A percentile compares a stretch with the other conserved stretches of the same genome.
These are phyloP conservation scores for Pachysandra terminalis DNA, from an alignment of 164 flowering plant species.

Conservation along the genomic window DNA sequence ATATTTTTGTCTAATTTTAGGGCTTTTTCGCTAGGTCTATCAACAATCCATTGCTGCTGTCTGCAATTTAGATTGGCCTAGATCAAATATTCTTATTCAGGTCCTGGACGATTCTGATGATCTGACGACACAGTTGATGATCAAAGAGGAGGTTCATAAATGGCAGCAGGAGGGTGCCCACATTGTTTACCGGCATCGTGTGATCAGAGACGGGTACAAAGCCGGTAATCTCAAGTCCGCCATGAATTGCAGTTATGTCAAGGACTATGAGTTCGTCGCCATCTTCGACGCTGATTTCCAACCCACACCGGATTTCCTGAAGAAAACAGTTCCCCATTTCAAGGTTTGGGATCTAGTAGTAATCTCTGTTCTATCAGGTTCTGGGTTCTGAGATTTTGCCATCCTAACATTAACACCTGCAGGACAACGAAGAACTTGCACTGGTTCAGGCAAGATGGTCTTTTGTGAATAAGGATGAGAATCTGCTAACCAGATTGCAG, in stretches of 20 bases:
- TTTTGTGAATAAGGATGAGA: conserved; percentile 94
- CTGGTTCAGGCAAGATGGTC: conserved; percentile 98
- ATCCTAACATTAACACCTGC: too few species aligned
- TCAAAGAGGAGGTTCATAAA: conserved; percentile 79
- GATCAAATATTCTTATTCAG: conserved; percentile 69
- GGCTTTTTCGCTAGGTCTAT: conserved; percentile 56
- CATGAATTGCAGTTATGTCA: conserved; percentile 87
- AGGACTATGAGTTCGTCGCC: conserved; percentile 86
- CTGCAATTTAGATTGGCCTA: conserved; percentile 95
- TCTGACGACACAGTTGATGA: conserved; percentile 60
- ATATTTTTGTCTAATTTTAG: neutral
- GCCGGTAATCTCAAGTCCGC: conserved; percentile 99
- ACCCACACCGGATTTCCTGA: conserved; percentile 79
- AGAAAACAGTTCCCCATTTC: conserved; percentile 78
- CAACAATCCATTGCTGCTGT: conserved; percentile 91
- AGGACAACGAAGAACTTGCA: conserved; percentile 84
- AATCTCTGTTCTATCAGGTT: neutral
- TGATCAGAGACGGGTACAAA: conserved; percentile 88
- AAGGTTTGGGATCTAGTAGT: conserved; percentile 50
- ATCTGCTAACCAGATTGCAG: conserved; percentile 81
- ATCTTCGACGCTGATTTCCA: conserved; percentile 98
- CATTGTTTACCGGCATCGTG: conserved; percentile 77
- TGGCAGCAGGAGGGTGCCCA: conserved; percentile 83
- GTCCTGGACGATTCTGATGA: conserved; percentile 92
- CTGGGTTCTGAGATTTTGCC: neutral